Percentiles rank a stretch among this genome's conserved stretches.
phyloP scores from a whole-genome alignment of 2,329 filamentous ascomycete genomes.

The Stachybotrys chlorohalonatus region DNA sequence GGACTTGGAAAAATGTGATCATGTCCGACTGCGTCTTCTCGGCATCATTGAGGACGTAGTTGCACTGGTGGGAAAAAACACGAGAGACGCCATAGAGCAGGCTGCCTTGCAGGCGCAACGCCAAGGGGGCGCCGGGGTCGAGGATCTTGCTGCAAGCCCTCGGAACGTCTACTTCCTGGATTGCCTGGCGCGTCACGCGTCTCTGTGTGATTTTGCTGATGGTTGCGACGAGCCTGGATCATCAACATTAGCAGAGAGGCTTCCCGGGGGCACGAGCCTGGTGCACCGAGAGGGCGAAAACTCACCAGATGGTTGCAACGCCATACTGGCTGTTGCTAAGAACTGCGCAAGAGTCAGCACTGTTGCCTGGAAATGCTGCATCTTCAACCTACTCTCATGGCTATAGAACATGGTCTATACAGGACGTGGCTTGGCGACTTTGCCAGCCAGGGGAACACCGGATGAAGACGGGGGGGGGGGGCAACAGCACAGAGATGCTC shows the following conservation, averaged over 20 bases:
- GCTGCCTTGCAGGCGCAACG: slow-evolving; percentile 80
- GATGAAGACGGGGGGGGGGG: not conserved
- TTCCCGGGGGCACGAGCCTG: not conserved
- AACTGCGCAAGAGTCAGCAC: slow-evolving; percentile 38
- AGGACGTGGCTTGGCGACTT: not conserved
- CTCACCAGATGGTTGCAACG: slow-evolving; percentile 88
- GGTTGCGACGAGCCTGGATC: slow-evolving; percentile 76
- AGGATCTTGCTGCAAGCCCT: slow-evolving; percentile 87
- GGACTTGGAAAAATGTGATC: slow-evolving; percentile 52
- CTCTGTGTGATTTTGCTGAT: slow-evolving; percentile 65
- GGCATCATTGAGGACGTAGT: slow-evolving; percentile 74
- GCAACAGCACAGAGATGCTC: too few species aligned
- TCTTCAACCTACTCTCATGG: slow-evolving; percentile 64
- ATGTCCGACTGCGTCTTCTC: slow-evolving; percentile 68
- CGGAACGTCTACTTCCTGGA: slow-evolving; percentile 77
- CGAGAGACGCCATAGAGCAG: slow-evolving; percentile 78
- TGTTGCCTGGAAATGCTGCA: not conserved
- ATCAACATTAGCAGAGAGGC: not conserved
- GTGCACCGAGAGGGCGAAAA: not conserved
- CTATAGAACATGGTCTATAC: slow-evolving; percentile 74
- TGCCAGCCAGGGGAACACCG: not conserved
- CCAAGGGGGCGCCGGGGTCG: slow-evolving; percentile 72
- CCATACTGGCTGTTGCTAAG: slow-evolving; percentile 82
- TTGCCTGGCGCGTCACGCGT: slow-evolving; percentile 75
- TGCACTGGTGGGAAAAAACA: slow-evolving; percentile 80